Evolutionary conservation across 305 asterid genomes (phyloP), one percentile per base, ranked within the genome.

Genomic region (Solanum hybrid): DNA sequence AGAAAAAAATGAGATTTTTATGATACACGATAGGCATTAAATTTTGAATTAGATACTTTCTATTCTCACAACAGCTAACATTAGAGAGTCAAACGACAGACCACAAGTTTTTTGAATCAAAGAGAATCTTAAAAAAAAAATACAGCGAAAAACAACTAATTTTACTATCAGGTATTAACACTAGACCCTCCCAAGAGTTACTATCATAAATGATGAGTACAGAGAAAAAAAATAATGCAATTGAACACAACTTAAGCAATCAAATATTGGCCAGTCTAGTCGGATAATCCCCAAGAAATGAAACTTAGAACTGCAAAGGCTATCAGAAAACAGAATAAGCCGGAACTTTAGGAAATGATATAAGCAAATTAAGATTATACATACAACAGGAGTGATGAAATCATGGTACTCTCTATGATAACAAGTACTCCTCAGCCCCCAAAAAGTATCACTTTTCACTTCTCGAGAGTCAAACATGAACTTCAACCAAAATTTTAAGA

Each of bases 1-100:
- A 41, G 26, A 26, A 41, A 82, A 82, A 27, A 24, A 41, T 41
- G 73, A 27, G 3, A 27, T 82, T 82, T 24, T 80, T 92, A 92
- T 90, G 10, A 83, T 83, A 17, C 75, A 34, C 10, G 11, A 83
- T 3, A 45, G 75, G 26, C 6, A 83, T 87, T 91, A 81, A 89
- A 88, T 29, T 45, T 90, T 72, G 93, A 93, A 92, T 90, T 91
- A 82, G 80, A 92, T 93, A 84, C 91, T 90, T 88, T 36, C 78
- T 80, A 29, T 45, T 45, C 38, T 51, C 77, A 15, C 45, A 84
- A 89, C 81, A 70, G 91, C 90, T 86, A 89, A 88, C 87, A 86
- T 90, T 38, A 84, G 87, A 90, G 93, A 92, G 89, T 92, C 89
- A 41, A 37, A 36, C 39, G 90, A 92, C 89, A 91, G 90, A 24